Evolutionary conservation across 192 early-diverging fungal species (phyloP).

Genomic region (Mortierella antarctica): DNA sequence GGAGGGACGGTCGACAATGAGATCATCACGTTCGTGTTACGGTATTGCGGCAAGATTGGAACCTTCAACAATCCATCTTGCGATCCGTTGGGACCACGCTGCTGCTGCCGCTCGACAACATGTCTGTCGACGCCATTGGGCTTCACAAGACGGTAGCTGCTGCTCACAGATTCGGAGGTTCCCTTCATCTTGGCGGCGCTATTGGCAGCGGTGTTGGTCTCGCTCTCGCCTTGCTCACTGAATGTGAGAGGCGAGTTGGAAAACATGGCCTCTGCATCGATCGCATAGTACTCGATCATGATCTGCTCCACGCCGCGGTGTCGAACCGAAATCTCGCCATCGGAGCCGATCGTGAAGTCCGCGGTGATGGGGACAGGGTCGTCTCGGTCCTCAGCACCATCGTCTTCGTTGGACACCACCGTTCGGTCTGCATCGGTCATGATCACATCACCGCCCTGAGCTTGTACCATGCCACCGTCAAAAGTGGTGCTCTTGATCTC

Average conservation of each 20-base stretch:
- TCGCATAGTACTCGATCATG: conserved; percentile 55
- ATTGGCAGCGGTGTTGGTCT: conserved; percentile 18
- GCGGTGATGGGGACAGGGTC: conserved; percentile 35
- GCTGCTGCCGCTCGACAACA: background rate
- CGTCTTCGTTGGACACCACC: background rate
- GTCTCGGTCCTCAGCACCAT: background rate
- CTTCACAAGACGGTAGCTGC: conserved; percentile 36
- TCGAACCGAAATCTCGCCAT: conserved; percentile 43
- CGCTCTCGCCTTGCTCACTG: conserved; percentile 54
- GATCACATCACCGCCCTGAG: background rate
- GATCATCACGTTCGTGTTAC: conserved; percentile 52
- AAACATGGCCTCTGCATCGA: conserved; percentile 63
- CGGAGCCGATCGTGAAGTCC: conserved; percentile 52
- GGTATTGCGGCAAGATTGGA: conserved; percentile 28
- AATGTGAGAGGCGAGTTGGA: conserved; percentile 58
- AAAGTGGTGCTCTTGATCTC: conserved; percentile 19
- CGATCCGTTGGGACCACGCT: background rate
- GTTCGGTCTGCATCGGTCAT: conserved; percentile 8
- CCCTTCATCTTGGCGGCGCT: background rate
- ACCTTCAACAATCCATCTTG: conserved; percentile 13
- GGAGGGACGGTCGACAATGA: conserved; percentile 30
- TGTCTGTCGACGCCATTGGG: conserved; percentile 41
- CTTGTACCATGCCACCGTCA: background rate
- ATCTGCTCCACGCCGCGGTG: conserved; percentile 49
- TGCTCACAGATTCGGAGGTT: background rate